phyloP scores from a whole-genome alignment of 1,139 yeast species.

The Magnusiomyces tetraspermus region DNA sequence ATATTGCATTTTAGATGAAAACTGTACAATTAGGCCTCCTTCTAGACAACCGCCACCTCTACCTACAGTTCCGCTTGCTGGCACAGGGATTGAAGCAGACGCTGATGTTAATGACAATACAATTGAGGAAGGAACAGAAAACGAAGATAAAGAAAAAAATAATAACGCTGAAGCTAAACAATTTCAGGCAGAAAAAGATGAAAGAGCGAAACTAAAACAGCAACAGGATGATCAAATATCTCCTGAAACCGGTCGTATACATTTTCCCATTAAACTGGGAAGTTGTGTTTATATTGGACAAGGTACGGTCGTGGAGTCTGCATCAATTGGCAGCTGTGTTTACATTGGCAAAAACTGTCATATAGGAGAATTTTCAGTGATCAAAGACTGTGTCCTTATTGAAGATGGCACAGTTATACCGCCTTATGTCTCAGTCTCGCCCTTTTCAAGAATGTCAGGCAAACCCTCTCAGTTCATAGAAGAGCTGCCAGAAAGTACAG shows the following conservation, averaged over 20 bases:
- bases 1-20: conserved; percentile 32
- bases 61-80: conserved; percentile 18
- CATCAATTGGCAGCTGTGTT: conserved; percentile 38
- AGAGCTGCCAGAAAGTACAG: conserved; percentile 32
- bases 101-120: too few species aligned
- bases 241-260: conserved; percentile 12
- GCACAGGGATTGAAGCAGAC: conserved; percentile 18
- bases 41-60: conserved; percentile 12
- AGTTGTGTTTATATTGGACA: conserved; percentile 48
- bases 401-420: conserved; percentile 45
- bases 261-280: conserved; percentile 43
- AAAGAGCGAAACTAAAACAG: conserved; percentile 10
- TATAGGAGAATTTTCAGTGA: conserved; percentile 44
- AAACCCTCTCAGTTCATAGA: conserved; percentile 21
- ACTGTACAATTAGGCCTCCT: conserved; percentile 24
- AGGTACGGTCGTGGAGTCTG: conserved; percentile 35
- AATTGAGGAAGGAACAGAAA: conserved; percentile 28
- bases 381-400: conserved; percentile 55
- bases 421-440: conserved; percentile 48
- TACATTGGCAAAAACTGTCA: conserved; percentile 50
- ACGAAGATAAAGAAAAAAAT: conserved; percentile 30
- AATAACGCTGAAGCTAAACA: conserved; percentile 6
- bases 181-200: conserved; percentile 2
- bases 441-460: conserved; percentile 44
- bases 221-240: conserved; percentile 15